Base-by-base conservation (phyloP, 2,329 filamentous ascomycete species). In the Colletotrichum siamense region DNA sequence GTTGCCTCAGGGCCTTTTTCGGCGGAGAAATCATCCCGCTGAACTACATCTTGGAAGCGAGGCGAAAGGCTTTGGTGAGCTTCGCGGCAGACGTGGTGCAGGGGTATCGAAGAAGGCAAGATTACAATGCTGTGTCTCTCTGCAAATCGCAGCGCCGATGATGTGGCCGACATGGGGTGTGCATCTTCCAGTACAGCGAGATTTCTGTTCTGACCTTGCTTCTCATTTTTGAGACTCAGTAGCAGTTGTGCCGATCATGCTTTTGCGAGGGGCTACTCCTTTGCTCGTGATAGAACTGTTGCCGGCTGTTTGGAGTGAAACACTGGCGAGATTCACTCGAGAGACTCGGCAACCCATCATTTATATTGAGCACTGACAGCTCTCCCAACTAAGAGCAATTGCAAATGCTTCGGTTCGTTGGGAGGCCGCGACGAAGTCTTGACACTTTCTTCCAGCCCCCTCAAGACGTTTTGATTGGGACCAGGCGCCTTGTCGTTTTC, bases 331-430 rank as follows among this genome's bases (percentile, higher is more conserved):
- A 18, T 39, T 39, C 6, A 39, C 15, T 39, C 36, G 36, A 16
- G 15, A 18, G 36, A 8, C 34, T 16, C 34, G 34, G 34, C 34
- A 36, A 2, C 34, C 34, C 34, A 36, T 8, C 34, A 0, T 39
- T 8, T 5, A 39, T 18, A 39, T 39, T 8, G 36, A 39, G 36
- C 7, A 39, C 15, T 16, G 36, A 18, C 1, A 18, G 15, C 36
- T 9, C 15, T 8, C 36, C 7, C 36, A 39, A 5, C 7, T 8
- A 39, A 4, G 16, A 39, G 36, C 36, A 39, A 39, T 18, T 8
- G 0, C 16, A 18, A 18, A 39, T 18, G 4, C 36, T 39, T 18
- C 4, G 36, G 36, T 1, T 39, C 15, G 4, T 16, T 1, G 2
- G 15, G 1, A 16, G 36, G 36, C 16, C 16, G 15, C 36, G 16